Base-by-base conservation (phyloP, 1,284 basidiomycete species). In the Apiotrichum siamense region DNA sequence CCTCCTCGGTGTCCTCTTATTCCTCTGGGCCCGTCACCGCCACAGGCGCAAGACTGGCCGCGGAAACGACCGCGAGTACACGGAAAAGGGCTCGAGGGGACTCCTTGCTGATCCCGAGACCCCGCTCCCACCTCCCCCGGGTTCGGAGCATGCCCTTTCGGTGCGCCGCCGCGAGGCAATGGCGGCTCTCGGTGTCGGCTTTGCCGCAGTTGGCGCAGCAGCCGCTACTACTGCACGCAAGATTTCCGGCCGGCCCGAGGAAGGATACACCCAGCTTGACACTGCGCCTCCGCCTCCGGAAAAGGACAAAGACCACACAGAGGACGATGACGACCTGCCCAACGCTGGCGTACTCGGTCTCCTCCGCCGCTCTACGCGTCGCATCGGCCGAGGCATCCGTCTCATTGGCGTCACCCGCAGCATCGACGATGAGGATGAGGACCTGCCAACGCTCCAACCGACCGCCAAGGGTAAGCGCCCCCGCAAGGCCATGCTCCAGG, bases 401-500 rank as follows among this genome's bases (percentile, higher is more conserved):
- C 59, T 70, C 7, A 38, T 66, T 32, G 58, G 65, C 25, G 40
- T 49, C 3, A 51, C 49, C 2, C 41, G 36, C 20, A 31, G 36
- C 33, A 36, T 51, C n/a, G 49, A 40, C 10, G 33, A 44, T 18
- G 21, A 37, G n/a, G 49, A 44, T 21, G 31, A 54, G 44, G 36
- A 40, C 25, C 36, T 38, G 5, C 46, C 36, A 2, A 15, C 29
- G 5, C 26, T 38, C 31, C 20, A 38, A 29, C 36, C 27, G 15
- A 31, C 43, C 46, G 33, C 38, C 41, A 42, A 35, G 33, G n/a
- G 37, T 39, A 44, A 31, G 35, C 18, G 38, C 43, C 31, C 45
- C 47, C 31, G 48, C 25, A 36, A 67, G n/a, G 57, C 65, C 31
- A 70, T 72, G 63, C 61, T 72, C 2, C 27, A 49, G 10, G 64